Evolutionary conservation across 768 basidiomycete species (phyloP).

Genomic region (Pleurotus djamor): DNA sequence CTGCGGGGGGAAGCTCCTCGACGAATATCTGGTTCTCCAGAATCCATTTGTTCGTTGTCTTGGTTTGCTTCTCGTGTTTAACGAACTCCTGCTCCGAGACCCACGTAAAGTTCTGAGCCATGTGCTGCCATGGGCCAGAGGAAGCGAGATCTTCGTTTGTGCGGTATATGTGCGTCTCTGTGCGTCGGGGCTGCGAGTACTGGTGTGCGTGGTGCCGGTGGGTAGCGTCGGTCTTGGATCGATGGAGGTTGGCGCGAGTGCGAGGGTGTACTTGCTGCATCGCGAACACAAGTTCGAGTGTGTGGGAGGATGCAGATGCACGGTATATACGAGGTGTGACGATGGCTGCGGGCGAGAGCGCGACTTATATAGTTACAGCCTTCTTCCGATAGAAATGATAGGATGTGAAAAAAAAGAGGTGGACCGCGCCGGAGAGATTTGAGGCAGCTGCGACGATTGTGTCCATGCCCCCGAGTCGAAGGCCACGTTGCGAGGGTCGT

Average conservation of each 20-base stretch:
- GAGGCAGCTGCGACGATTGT: too few relatives aligned
- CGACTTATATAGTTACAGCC: conserved; percentile 4
- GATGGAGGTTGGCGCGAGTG: background rate
- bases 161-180: conserved; percentile 12
- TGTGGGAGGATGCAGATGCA: background rate
- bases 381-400: background rate
- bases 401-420: background rate
- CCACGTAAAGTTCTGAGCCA: conserved; percentile 44
- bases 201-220: background rate
- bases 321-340: background rate
- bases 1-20: conserved; percentile 17
- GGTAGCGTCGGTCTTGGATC: conserved; percentile 2
- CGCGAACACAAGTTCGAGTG: background rate
- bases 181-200: conserved; percentile 12
- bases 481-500: conserved; percentile 4
- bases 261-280: conserved; percentile 6
- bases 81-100: conserved; percentile 52
- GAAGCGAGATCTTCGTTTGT: conserved; percentile 13
- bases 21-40: conserved; percentile 51
- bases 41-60: conserved; percentile 66
- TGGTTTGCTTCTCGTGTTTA: conserved; percentile 38
- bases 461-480: background rate
- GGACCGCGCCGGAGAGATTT: too few relatives aligned
- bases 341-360: background rate
- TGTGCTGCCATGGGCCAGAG: conserved; percentile 36